A percentile compares a stretch with the other conserved stretches of the same genome.
These are phyloP conservation scores for Cylindricascospora bacillispora DNA, from an alignment of 1,139 yeast genomes.

Conservation along the genomic window DNA sequence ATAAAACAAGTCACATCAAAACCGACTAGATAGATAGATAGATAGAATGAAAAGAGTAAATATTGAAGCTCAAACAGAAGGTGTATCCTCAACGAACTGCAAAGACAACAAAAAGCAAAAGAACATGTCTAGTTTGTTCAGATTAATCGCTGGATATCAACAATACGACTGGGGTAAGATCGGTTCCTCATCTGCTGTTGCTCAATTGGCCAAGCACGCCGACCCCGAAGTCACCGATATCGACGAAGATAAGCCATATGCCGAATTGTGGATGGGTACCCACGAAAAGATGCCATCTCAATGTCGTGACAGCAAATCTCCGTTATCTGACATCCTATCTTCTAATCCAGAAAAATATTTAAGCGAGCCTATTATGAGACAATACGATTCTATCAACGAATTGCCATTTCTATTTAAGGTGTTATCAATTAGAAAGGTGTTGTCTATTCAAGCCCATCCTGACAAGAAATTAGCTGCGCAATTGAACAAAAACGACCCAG, in stretches of 20 bases:
- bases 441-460: constrained; percentile 96
- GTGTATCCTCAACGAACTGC: too few species aligned
- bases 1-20: too few species aligned
- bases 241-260: constrained; percentile 68
- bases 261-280: constrained; percentile 98
- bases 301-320: constrained; percentile 38
- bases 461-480: constrained; percentile 73
- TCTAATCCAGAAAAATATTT: constrained; percentile 47
- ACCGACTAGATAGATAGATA: too few species aligned
- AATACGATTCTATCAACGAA: constrained; percentile 59
- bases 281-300: constrained; percentile 87
- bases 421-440: constrained; percentile 79
- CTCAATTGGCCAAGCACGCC: constrained; percentile 65
- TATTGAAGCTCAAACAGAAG: too few species aligned
- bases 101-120: too few species aligned
- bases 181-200: constrained; percentile 78
- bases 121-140: constrained; percentile 1
- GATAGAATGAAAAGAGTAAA: too few species aligned
- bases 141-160: constrained; percentile 35
- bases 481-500: constrained; percentile 72
- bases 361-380: constrained; percentile 43
- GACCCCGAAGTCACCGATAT: constrained; percentile 47
- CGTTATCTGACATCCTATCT: constrained; percentile 53
- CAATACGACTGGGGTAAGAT: constrained; percentile 82
- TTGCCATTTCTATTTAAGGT: constrained; percentile 91